Base-by-base conservation (phyloP, 306 rosid genomes). In the Crataegus laevigata region DNA sequence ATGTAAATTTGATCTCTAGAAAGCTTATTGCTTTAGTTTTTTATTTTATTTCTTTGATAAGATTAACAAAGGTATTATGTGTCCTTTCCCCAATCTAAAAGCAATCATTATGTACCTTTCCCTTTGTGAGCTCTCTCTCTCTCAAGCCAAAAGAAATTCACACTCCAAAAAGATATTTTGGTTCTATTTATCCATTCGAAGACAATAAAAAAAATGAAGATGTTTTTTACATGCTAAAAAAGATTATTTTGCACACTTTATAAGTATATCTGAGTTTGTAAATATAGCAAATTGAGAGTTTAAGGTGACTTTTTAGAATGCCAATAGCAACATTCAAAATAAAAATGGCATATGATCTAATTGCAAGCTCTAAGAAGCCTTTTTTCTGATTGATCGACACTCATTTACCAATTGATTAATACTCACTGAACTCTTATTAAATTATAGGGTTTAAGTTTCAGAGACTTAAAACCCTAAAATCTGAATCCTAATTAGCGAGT, bases 21-120 rank as follows among this genome's bases (percentile, higher is more conserved):
- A 74, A 13, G 28, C 50, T 55, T n/a, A 69, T 38, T 71, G 42
- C 26, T 71, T 9, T 21, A 22, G 42, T 2, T 59, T 19, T 19
- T 10, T 40, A 18, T 11, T 26, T 71, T 5, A 10, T 65, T 71
- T 61, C 45, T 61, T 60, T 26, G 6, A 60, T 42, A 29, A 32
- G 40, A 69, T 30, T 32, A 61, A 81, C 66, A 79, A 75, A 78
- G 68, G 47, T 43, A 32, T 60, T 47, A 50, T 51, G 80, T 77
- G 64, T 64, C 55, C 68, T 42, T 69, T 75, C 75, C 80, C 83
- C 68, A 83, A 72, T 76, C 81, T 64, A 67, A 69, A 63, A 72
- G 32, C 58, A 79, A 79, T 71, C 72, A 75, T 83, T 66, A 40
- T 71, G 76, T 34, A 36, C 47, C 47, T 21, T 63, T 14, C 26